Conservation (phyloP, 169 alveolate genomes). For the Cryptosporidium viatorum region DNA sequence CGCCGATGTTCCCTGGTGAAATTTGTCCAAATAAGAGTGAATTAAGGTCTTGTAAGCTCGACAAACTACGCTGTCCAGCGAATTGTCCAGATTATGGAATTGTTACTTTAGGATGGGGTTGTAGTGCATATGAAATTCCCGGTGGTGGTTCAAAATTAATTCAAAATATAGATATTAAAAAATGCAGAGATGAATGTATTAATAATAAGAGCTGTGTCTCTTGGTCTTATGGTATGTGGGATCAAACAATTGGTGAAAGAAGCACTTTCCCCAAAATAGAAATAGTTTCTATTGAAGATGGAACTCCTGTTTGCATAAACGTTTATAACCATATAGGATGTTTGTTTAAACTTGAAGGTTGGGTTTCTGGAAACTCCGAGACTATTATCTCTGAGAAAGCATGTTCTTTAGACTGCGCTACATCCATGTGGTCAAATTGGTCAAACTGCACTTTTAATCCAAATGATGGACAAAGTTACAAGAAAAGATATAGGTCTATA, state of each 20-base stretch:
- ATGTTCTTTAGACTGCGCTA: conserved; percentile 60
- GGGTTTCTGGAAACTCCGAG: conserved; percentile 62
- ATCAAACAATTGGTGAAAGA: conserved; percentile 55
- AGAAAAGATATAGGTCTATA: conserved; percentile 32
- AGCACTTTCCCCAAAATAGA: conserved; percentile 38
- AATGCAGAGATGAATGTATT: conserved; percentile 46
- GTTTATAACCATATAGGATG: conserved; percentile 57
- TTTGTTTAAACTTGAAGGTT: conserved; percentile 43
- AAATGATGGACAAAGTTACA: conserved; percentile 22
- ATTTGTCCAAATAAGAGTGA: conserved; percentile 64
- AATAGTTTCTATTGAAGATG: conserved; percentile 38
- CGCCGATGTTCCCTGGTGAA: conserved; percentile 70
- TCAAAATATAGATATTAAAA: conserved; percentile 40
- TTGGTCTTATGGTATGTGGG: conserved; percentile 73
- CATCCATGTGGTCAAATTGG: conserved; percentile 64
- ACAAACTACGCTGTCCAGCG: conserved; percentile 42
- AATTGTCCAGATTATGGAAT: conserved; percentile 68
- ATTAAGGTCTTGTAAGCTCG: conserved; percentile 54
- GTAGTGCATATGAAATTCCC: conserved; percentile 52
- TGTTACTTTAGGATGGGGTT: conserved; percentile 72
- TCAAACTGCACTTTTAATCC: conserved; percentile 6
- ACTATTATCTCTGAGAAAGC: conserved; percentile 10
- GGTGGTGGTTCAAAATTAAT: conserved; percentile 63
- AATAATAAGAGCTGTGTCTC: conserved; percentile 32
- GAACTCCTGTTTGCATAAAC: conserved; percentile 34